Percentiles rank a stretch among this genome's conserved stretches.
Conservation (phyloP, 139 green algal species). For the Picochlorum sp. region DNA sequence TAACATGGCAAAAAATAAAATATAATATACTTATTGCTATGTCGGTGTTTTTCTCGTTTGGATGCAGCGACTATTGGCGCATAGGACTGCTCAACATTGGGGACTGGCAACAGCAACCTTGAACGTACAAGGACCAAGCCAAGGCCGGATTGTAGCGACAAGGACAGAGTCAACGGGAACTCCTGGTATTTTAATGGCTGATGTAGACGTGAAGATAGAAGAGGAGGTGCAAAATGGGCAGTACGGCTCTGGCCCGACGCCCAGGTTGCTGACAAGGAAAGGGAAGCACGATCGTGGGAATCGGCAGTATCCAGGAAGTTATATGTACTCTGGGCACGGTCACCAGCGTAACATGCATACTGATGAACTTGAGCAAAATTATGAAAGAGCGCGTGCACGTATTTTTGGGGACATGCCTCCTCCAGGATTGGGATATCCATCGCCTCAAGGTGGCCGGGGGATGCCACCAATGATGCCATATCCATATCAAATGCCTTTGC, state of each 20-base stretch:
- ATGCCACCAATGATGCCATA: neutral
- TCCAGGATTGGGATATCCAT: neutral
- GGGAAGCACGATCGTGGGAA: neutral
- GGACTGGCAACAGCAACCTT: conserved; percentile 35
- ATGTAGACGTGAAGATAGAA: conserved; percentile 4
- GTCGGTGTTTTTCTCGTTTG: too few species aligned
- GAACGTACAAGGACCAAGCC: conserved; percentile 17
- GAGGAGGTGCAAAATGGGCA: neutral
- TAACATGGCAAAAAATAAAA: too few species aligned
- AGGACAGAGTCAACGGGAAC: neutral
- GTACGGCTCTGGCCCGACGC: too few species aligned
- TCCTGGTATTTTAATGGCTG: conserved; percentile 3
- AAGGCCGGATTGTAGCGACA: conserved; percentile 20
- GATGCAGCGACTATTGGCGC: conserved; percentile 25
- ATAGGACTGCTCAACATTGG: conserved; percentile 38
- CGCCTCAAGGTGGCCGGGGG: neutral
- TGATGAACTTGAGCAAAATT: conserved; percentile 24
- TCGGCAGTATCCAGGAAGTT: neutral
- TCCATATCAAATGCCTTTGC: neutral
- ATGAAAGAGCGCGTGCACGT: conserved; percentile 18
- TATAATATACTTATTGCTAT: too few species aligned
- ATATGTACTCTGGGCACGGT: neutral
- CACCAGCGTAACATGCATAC: neutral
- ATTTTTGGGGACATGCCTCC: conserved; percentile 24
- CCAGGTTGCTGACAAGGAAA: conserved; percentile 6